These are phyloP conservation scores for Syncephalastrum monosporum DNA, from an alignment of 371 early-diverging fungal species.

Conservation along the genomic window DNA sequence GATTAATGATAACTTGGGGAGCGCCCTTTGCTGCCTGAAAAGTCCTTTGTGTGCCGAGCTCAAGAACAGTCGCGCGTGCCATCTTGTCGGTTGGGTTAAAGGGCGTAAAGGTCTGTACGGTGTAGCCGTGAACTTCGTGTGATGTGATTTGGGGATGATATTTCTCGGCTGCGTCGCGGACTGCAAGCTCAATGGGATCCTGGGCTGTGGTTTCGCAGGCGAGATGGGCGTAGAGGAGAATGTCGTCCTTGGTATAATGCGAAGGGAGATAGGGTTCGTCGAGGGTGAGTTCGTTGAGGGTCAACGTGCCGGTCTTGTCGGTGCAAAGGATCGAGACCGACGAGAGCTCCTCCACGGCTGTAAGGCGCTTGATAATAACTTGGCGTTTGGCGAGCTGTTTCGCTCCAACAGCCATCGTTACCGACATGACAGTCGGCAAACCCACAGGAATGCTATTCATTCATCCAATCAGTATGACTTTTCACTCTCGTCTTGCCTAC, in stretches of 20 bases:
- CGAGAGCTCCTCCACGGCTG: conserved; percentile 94
- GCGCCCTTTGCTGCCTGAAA: conserved; percentile 94
- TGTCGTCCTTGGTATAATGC: conserved; percentile 73
- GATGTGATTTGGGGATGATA: conserved; percentile 65
- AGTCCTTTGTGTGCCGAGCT: conserved; percentile 53
- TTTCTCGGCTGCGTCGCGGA: conserved; percentile 79
- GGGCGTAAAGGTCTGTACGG: conserved; percentile 82
- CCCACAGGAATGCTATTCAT: conserved; percentile 85
- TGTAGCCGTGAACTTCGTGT: conserved; percentile 79
- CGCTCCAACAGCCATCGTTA: conserved; percentile 96
- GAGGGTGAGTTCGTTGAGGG: conserved; percentile 88
- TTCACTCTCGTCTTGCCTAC: conserved; percentile 4
- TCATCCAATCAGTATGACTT: not conserved
- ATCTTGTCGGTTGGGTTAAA: conserved; percentile 92
- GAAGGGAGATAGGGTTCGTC: conserved; percentile 82
- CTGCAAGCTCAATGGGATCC: conserved; percentile 91
- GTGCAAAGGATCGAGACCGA: conserved; percentile 93
- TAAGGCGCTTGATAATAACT: conserved; percentile 94
- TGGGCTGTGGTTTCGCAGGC: conserved; percentile 84
- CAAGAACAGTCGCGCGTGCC: conserved; percentile 84
- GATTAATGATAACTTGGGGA: conserved; percentile 85
- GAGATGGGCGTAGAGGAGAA: conserved; percentile 83
- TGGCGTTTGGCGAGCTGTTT: conserved; percentile 88
- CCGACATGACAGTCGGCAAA: conserved; percentile 95
- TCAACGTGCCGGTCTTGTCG: conserved; percentile 97